Evolutionary conservation across 768 basidiomycete species (phyloP), one percentile per base, ranked within the genome.

Genomic region (Pseudohyphozyma bogoriensis): DNA sequence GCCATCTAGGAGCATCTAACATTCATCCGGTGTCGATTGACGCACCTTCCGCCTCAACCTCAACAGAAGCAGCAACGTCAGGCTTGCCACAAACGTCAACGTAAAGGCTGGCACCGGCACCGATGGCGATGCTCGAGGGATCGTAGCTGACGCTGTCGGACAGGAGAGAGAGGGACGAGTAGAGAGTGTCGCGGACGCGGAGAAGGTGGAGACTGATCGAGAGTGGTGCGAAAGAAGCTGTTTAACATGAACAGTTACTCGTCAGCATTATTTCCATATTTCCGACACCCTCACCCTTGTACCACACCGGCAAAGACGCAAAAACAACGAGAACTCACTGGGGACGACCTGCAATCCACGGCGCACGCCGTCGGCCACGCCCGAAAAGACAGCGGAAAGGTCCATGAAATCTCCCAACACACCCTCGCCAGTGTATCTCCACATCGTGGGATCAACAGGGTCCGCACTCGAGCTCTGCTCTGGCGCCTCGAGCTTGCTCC

Each of bases 371-470:
- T 55, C 52, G 59, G 51, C 59, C 49, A 70, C 68, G n/a, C 52
- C 18, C 1, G 59, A 51, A 62, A 78, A 78, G 47, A 75, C 73
- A 53, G 75, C 73, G 22, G 70, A 72, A 44, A 78, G 58, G 63
- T 78, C 77, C 24, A 73, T 46, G 65, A 71, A 76, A 51, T 78
- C 77, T 40, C 72, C 73, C 56, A 77, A 24, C n/a, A 66, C 65
- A 36, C 65, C 65, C 35, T 66, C 58, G 36, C 51, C 55, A 24
- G 61, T 62, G 28, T 62, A 40, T n/a, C 31, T 42, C 65, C 65
- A 66, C 40, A 46, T 42, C 36, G 28, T 58, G 6, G 36, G 40
- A 24, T 75, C 74, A 24, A 72, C 71, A 36, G 70, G 68, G 10
- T 68, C 53, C 39, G 73, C 65, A 51, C 69, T 70, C 22, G 66